A percentile compares a stretch with the other conserved stretches of the same genome.
These are phyloP conservation scores for Halophytophthora polymorphica DNA, from an alignment of 352 stramenopile genomes.

Conservation along the genomic window DNA sequence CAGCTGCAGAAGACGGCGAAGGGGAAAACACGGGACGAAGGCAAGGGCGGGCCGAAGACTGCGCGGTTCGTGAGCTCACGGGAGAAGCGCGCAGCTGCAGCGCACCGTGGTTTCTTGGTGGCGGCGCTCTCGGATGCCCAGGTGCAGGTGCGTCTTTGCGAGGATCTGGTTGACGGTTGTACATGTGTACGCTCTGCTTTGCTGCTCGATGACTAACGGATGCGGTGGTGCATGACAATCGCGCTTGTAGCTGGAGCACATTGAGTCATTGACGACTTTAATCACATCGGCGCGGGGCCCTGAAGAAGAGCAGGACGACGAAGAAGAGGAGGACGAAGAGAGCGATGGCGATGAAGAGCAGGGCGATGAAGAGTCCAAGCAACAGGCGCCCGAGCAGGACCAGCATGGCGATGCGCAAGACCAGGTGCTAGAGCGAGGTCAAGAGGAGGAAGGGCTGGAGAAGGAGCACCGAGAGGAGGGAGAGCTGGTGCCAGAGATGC, in stretches of 20 bases:
- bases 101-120: constrained; percentile 60
- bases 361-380: not conserved
- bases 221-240: not conserved
- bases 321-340: constrained; percentile 1
- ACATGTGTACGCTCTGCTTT: not conserved
- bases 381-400: not conserved
- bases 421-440: not conserved
- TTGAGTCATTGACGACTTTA: constrained; percentile 46
- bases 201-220: constrained; percentile 1
- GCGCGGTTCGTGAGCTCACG: constrained; percentile 43
- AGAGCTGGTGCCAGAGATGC: too few relatives aligned
- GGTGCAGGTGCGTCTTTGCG: constrained; percentile 31
- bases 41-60: not conserved
- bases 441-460: constrained; percentile 11
- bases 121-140: constrained; percentile 57
- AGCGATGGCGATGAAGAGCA: not conserved
- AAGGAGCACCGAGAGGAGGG: constrained; percentile 15
- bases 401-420: not conserved
- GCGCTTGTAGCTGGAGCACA: constrained; percentile 37
- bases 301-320: constrained; percentile 2
- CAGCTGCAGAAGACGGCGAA: constrained; percentile 16
- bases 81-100: constrained; percentile 48
- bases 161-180: not conserved
- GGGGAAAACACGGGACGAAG: constrained; percentile 7
- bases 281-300: constrained; percentile 15